phyloP scores from a whole-genome alignment of 192 early-diverging fungal genomes.

The Gonapodya sp. region DNA sequence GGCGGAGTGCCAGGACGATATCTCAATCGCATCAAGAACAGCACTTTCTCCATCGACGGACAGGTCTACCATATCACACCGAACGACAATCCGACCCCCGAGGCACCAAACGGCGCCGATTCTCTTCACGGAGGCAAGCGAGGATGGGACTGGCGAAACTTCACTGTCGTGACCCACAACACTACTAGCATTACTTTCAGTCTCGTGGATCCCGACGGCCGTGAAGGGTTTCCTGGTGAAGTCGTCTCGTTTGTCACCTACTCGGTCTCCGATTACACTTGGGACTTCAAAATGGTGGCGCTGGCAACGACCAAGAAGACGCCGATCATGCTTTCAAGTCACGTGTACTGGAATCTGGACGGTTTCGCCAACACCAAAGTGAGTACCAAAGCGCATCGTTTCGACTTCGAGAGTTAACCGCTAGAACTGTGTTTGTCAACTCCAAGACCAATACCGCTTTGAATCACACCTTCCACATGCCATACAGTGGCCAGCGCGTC shows the following conservation, averaged over 20 bases:
- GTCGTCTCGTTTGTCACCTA: constrained; percentile 1
- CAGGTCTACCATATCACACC: neutral
- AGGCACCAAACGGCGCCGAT: neutral
- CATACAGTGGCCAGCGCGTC: neutral
- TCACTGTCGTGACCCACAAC: neutral
- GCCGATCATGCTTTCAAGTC: neutral
- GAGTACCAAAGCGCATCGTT: too few species aligned
- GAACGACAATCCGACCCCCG: neutral
- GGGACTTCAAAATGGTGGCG: neutral
- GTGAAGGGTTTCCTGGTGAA: neutral
- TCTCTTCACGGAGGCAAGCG: neutral
- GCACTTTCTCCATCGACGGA: neutral
- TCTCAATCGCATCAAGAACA: neutral
- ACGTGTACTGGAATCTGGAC: neutral
- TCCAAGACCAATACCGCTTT: neutral
- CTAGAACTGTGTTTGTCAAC: too few species aligned
- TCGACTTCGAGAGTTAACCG: too few species aligned
- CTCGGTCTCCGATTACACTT: neutral
- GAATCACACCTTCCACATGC: neutral
- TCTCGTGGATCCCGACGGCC: neutral
- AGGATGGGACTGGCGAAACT: neutral
- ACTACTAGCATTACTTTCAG: neutral
- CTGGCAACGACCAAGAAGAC: neutral
- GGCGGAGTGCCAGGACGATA: neutral
- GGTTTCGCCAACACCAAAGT: neutral